Percentiles rank a stretch among this genome's conserved stretches.
These are phyloP conservation scores for Pilobolus umbonatus DNA, from an alignment of 192 early-diverging fungal species.

Conservation along the genomic window DNA sequence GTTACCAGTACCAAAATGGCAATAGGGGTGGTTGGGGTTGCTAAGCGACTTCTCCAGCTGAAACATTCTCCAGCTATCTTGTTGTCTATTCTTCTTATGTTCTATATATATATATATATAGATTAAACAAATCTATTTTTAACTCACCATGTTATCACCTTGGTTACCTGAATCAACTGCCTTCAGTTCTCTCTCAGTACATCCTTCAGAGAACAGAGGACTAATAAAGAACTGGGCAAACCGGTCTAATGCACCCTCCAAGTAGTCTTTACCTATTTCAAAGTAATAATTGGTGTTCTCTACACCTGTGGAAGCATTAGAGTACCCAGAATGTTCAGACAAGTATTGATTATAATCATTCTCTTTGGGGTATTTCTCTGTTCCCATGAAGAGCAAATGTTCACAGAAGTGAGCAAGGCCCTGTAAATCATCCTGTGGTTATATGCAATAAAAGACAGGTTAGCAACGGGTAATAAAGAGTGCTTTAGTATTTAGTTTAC, in stretches of 20 bases:
- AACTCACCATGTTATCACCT: not conserved
- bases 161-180: constrained; percentile 85
- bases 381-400: constrained; percentile 70
- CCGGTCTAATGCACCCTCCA: constrained; percentile 56
- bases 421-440: constrained; percentile 52
- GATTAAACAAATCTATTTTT: not conserved
- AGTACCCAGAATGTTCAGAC: constrained; percentile 67
- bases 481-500: constrained; percentile 32
- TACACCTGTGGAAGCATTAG: constrained; percentile 75
- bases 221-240: constrained; percentile 93
- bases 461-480: not conserved
- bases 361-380: constrained; percentile 70
- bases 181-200: constrained; percentile 88
- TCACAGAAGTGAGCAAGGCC: constrained; percentile 86
- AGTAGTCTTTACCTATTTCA: constrained; percentile 59
- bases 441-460: constrained; percentile 4
- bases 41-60: constrained; percentile 83
- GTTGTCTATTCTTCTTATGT: constrained; percentile 93
- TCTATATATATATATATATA: constrained; percentile 38
- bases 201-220: constrained; percentile 81
- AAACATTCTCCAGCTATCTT: constrained; percentile 83
- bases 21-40: constrained; percentile 74
- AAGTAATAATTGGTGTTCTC: constrained; percentile 90
- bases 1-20: constrained; percentile 91
- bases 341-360: constrained; percentile 79